These are phyloP conservation scores for Pseudonitzschia pungens DNA, from an alignment of 108 stramenopile species.

Conservation along the genomic window DNA sequence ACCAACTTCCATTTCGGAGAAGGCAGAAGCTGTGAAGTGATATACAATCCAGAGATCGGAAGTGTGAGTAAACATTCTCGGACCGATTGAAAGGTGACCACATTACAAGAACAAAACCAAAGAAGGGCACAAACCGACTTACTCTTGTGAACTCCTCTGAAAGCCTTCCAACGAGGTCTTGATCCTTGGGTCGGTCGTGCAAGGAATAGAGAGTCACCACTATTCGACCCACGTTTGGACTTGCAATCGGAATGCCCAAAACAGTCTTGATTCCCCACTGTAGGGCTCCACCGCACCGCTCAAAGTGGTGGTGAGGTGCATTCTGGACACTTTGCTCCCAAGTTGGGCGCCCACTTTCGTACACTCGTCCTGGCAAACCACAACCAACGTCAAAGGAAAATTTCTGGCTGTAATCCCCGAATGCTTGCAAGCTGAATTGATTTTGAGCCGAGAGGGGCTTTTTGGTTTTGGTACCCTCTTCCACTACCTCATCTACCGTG, in stretches of 20 bases:
- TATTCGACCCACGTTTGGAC: slow-evolving; percentile 80
- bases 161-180: slow-evolving; percentile 67
- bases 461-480: slow-evolving; percentile 36
- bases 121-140: slow-evolving; percentile 5
- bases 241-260: slow-evolving; percentile 78
- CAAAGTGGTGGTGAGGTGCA: slow-evolving; percentile 81
- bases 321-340: slow-evolving; percentile 87
- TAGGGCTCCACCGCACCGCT: slow-evolving; percentile 73
- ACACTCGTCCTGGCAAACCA: slow-evolving; percentile 80
- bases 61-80: too few relatives aligned
- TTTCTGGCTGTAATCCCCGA: slow-evolving; percentile 85
- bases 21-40: slow-evolving; percentile 55
- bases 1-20: slow-evolving; percentile 88
- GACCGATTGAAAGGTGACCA: too few relatives aligned
- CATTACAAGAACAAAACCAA: too few relatives aligned
- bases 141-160: slow-evolving; percentile 74
- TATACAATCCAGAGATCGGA: background rate
- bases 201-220: slow-evolving; percentile 79
- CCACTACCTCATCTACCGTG: slow-evolving; percentile 53
- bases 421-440: slow-evolving; percentile 70
- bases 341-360: slow-evolving; percentile 71
- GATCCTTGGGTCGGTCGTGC: slow-evolving; percentile 71
- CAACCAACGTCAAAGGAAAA: slow-evolving; percentile 88
- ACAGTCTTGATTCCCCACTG: slow-evolving; percentile 88
- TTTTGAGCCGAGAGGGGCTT: slow-evolving; percentile 53